These are phyloP conservation scores for Arbutus unedo DNA, from an alignment of 148 eudicot species.

Conservation along the genomic window DNA sequence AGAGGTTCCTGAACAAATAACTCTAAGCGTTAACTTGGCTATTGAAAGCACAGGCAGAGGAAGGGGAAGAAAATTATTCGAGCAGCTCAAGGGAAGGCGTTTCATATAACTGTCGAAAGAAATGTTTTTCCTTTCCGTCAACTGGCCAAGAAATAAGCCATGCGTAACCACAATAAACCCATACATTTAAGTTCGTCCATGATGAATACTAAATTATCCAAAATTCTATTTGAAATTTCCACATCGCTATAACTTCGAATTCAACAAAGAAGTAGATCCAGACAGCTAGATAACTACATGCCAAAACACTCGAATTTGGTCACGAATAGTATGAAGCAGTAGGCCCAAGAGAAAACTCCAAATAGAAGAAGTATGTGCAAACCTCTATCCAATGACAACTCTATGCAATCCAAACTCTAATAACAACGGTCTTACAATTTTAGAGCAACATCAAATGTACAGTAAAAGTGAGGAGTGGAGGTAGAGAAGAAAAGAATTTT, in stretches of 20 bases:
- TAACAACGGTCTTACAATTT: not conserved
- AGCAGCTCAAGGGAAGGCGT: not conserved
- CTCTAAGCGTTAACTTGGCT: not conserved
- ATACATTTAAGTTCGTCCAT: not conserved
- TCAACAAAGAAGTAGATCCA: not conserved
- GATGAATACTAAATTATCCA: not conserved
- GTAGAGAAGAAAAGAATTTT: conserved; percentile 15
- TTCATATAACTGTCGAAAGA: not conserved
- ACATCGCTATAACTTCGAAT: not conserved
- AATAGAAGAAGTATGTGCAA: not conserved
- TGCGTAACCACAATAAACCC: not conserved
- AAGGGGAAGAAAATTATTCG: not conserved
- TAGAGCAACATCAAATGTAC: not conserved
- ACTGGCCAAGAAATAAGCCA: not conserved
- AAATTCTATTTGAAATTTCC: not conserved
- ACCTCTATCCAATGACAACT: not conserved
- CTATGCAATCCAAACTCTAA: not conserved
- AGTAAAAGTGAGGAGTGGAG: not conserved
- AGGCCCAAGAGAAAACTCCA: not conserved
- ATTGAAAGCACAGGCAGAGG: not conserved
- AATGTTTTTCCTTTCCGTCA: not conserved
- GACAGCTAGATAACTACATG: not conserved
- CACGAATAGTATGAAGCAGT: not conserved
- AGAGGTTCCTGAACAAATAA: not conserved
- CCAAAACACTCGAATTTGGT: not conserved